phyloP scores from a whole-genome alignment of 1,139 yeast species.

The Yamadazyma triangularis region DNA sequence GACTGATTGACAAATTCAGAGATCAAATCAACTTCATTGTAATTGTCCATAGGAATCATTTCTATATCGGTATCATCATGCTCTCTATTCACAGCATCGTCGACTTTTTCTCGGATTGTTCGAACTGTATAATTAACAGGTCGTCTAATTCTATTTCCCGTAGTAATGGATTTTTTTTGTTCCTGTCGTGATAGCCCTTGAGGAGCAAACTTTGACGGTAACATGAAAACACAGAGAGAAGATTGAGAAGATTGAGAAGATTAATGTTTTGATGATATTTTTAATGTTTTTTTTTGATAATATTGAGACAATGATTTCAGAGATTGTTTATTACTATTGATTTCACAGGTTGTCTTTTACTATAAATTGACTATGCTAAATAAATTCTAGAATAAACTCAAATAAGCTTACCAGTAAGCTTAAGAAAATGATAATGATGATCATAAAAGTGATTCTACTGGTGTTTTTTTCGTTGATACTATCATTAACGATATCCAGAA shows the following conservation, averaged over 20 bases:
- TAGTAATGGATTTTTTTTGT: constrained; percentile 26
- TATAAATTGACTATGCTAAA: constrained; percentile 12
- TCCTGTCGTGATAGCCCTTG: constrained; percentile 32
- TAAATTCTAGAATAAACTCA: constrained; percentile 36
- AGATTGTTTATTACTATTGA: no score
- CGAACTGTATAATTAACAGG: constrained; percentile 25
- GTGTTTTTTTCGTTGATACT: constrained; percentile 91
- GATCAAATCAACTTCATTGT: constrained; percentile 40
- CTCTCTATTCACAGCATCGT: constrained; percentile 19
- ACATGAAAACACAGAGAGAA: no score
- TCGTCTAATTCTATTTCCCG: constrained; percentile 18
- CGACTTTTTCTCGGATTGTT: constrained; percentile 30
- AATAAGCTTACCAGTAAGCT: constrained; percentile 64
- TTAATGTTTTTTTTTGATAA: no score
- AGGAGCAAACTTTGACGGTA: constrained; percentile 46
- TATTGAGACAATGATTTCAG: no score
- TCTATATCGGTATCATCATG: constrained; percentile 38
- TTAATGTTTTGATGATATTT: no score
- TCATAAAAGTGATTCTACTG: constrained; percentile 87
- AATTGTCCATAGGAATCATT: constrained; percentile 49
- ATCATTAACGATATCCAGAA: constrained; percentile 88
- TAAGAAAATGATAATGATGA: constrained; percentile 74
- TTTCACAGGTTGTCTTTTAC: no score
- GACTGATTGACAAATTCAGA: constrained; percentile 33
- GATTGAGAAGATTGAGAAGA: no score